Percentiles rank a stretch among this genome's conserved stretches.
Evolutionary conservation across 495 filamentous ascomycete species (phyloP).

Genomic region (Podospora tetraspora): DNA sequence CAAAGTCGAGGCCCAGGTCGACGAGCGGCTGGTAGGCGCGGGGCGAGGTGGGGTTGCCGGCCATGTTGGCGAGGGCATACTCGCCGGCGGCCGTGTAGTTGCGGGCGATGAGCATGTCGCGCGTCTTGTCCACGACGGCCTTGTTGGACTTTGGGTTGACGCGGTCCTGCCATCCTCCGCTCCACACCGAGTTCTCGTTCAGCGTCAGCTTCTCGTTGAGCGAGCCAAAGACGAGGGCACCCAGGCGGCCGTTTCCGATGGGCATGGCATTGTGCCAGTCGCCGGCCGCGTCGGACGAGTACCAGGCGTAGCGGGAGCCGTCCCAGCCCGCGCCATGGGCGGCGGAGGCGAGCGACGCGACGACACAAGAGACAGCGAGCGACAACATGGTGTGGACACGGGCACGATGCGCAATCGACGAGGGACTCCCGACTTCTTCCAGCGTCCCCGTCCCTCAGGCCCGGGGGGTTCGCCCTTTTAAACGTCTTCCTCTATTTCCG

Average conservation of each 20-base stretch:
- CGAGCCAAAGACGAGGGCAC: conserved; percentile 46
- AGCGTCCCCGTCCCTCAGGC: neutral
- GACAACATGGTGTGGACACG: neutral
- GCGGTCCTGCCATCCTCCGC: conserved; percentile 44
- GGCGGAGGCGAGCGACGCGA: neutral
- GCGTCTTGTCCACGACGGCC: conserved; percentile 32
- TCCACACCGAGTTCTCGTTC: conserved; percentile 53
- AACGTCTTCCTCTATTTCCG: neutral
- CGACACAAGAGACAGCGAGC: neutral
- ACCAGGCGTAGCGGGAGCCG: conserved; percentile 13
- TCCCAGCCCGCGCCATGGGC: conserved; percentile 2
- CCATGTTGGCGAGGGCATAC: conserved; percentile 37
- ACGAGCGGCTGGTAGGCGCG: conserved; percentile 47
- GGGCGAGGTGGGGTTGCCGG: conserved; percentile 37
- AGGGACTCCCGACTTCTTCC: neutral
- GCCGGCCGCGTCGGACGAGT: conserved; percentile 10
- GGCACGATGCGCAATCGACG: too few species aligned
- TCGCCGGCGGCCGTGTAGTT: conserved; percentile 41
- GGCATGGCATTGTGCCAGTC: conserved; percentile 9
- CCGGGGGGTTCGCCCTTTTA: neutral
- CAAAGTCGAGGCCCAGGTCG: conserved; percentile 44
- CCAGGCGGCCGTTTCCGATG: conserved; percentile 51
- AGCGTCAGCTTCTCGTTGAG: conserved; percentile 44
- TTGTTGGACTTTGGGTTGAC: conserved; percentile 36
- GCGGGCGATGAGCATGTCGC: conserved; percentile 38